phyloP scores from a whole-genome alignment of 2,329 filamentous ascomycete species.

The Epicoccum nigrum region DNA sequence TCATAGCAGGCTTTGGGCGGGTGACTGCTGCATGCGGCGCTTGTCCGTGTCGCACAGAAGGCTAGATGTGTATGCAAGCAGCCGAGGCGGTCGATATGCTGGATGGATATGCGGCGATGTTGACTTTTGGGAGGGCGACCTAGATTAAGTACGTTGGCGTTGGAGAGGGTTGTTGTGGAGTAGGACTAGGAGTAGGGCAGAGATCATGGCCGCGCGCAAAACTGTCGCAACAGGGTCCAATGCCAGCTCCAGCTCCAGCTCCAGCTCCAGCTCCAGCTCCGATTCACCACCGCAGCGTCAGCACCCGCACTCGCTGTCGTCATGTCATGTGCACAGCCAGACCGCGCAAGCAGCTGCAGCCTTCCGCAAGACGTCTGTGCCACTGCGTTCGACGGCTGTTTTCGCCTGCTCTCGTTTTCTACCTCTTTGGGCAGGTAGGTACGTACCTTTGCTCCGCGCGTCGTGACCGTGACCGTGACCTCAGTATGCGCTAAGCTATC shows the following conservation, averaged over 20 bases:
- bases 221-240: constrained; percentile 13
- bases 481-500: constrained; percentile 20
- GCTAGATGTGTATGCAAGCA: constrained; percentile 12
- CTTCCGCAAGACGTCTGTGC: not conserved
- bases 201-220: constrained; percentile 11
- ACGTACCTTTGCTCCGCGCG: constrained; percentile 8
- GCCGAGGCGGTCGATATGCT: not conserved
- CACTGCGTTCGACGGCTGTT: not conserved
- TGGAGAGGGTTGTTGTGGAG: not conserved
- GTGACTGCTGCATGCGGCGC: constrained; percentile 12
- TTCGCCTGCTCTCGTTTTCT: not conserved
- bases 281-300: not conserved
- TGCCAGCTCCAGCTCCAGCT: not conserved
- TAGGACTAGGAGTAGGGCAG: not conserved
- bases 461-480: not conserved
- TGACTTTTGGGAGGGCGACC: not conserved
- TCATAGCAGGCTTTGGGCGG: constrained; percentile 37
- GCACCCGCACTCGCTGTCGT: not conserved
- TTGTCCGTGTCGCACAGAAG: constrained; percentile 7
- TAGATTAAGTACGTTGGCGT: constrained; percentile 1
- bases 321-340: not conserved
- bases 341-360: constrained; percentile 2
- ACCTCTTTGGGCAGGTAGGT: constrained; percentile 3
- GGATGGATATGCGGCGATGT: not conserved
- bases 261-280: too few relatives aligned